Base-by-base conservation (phyloP, 352 stramenopile species). In the Globisporangium nagaii region DNA sequence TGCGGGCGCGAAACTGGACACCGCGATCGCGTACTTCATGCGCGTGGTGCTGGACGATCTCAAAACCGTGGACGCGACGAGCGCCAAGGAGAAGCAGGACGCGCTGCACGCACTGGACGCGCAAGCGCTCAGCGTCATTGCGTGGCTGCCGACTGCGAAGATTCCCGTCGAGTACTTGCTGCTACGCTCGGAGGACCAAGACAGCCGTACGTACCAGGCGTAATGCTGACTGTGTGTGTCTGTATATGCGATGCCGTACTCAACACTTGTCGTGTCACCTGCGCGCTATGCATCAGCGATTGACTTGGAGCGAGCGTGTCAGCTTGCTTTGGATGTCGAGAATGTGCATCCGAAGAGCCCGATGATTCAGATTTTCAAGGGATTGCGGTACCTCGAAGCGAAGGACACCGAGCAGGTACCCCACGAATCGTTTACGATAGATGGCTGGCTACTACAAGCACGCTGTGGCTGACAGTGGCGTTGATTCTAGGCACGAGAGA, bases 141-240 rank as follows among this genome's bases (percentile, higher is more conserved):
- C 70, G 10, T 88, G 74, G 75, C 85, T 83, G 51, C 74, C 79
- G 11, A 63, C 55, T 6, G 62, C 78, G 0, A 90, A 86, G 43
- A 70, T 80, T 17, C 66, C 84, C 3, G 59, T 56, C 1, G 84
- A 95, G 61, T 89, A 76, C 22, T 49, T 92, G 36, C 56, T 95
- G 30, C 58, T 91, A 39, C 82, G 84, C 45, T 80, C 68, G 1
- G 84, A 95, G 55, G 84, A 95, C 49, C 34, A 65, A 19, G 78
- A 89, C 45, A 81, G 66, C 7, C 75, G 84, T 95, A 69, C 56
- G 75, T 75, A 43, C 11, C 35, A 53, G 41, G 19, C 11, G 2
- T 20, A 22, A 1, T 17, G 11, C 31, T 62, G 17, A 62, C 40
- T 22, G 12, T 53, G 8, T 34, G 20, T n/a, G n/a, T n/a, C n/a